phyloP scores from a whole-genome alignment of 768 basidiomycete species.

The Leccinum olivaceopallidum region DNA sequence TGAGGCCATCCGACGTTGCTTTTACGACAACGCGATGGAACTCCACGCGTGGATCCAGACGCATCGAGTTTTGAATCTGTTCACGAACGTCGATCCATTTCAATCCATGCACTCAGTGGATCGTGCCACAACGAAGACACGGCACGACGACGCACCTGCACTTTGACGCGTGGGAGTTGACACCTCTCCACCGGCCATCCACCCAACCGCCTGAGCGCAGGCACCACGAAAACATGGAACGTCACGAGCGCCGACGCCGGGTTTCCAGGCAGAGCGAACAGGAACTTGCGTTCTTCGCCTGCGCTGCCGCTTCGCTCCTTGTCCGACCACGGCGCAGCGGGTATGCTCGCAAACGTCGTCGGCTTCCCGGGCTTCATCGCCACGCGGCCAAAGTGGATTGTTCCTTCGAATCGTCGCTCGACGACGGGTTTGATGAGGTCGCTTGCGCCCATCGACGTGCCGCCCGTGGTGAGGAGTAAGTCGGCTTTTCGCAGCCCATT shows the following conservation, averaged over 20 bases:
- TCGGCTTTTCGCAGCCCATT: constrained; percentile 65
- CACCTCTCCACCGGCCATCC: constrained; percentile 58
- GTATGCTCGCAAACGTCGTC: constrained; percentile 85
- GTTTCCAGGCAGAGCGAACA: constrained; percentile 89
- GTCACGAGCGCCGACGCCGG: constrained; percentile 87
- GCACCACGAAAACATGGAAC: constrained; percentile 82
- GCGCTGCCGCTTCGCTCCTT: background rate
- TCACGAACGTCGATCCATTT: background rate
- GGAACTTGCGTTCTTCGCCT: constrained; percentile 45
- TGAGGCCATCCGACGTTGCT: constrained; percentile 44
- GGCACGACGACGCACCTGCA: constrained; percentile 48
- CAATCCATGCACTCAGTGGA: background rate
- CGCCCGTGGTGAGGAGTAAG: constrained; percentile 81
- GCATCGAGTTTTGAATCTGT: constrained; percentile 62
- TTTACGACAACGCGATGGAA: constrained; percentile 78
- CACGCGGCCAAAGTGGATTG: constrained; percentile 84
- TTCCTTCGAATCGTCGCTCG: constrained; percentile 73
- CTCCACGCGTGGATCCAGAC: constrained; percentile 72
- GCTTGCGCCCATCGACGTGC: constrained; percentile 88
- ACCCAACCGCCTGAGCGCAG: constrained; percentile 70
- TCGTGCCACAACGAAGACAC: background rate
- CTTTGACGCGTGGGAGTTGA: constrained; percentile 61
- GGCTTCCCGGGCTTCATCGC: constrained; percentile 85
- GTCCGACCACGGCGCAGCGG: constrained; percentile 24
- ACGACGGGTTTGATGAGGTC: constrained; percentile 89